Evolutionary conservation across 2,329 filamentous ascomycete species (phyloP).

Genomic region (Tolypocladium paradoxum): DNA sequence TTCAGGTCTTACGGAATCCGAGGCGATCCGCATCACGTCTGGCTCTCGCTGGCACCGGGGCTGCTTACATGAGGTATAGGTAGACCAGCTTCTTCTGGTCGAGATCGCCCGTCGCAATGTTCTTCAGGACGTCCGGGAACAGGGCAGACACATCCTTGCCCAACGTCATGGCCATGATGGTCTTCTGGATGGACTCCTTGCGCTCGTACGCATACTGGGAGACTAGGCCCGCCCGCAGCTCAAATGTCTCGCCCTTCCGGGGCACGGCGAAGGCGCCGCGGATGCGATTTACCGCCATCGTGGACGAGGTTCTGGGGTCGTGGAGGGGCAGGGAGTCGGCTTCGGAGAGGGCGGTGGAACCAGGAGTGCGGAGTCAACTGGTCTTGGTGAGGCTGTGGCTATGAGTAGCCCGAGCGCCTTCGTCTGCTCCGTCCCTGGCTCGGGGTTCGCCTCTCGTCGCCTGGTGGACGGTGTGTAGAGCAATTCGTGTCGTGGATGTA

Average conservation of each 20-base stretch:
- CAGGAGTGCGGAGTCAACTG: not conserved
- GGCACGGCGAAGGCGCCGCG: constrained; percentile 86
- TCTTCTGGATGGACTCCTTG: constrained; percentile 98
- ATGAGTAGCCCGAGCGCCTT: not conserved
- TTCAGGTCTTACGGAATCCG: too few relatives aligned
- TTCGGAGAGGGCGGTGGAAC: not conserved
- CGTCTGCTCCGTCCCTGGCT: not conserved
- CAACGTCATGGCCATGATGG: constrained; percentile 99
- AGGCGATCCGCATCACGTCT: not conserved
- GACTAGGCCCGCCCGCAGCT: constrained; percentile 86
- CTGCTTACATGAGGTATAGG: constrained; percentile 80
- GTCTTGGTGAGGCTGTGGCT: not conserved
- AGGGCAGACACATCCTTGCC: constrained; percentile 96
- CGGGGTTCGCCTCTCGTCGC: not conserved
- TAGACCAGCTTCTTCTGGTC: constrained; percentile 99
- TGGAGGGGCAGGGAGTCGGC: constrained; percentile 9
- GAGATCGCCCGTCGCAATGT: constrained; percentile 87
- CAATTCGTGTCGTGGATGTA: not conserved
- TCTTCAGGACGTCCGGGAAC: constrained; percentile 97
- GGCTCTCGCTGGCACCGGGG: not conserved
- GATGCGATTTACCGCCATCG: constrained; percentile 94
- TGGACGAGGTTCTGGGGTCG: constrained; percentile 1
- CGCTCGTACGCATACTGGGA: constrained; percentile 99
- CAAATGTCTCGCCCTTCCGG: constrained; percentile 95
- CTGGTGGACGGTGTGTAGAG: not conserved